A percentile compares a stretch with the other conserved stretches of the same genome.
Conservation (phyloP, 2,329 filamentous ascomycete species). For the Anthostomella pinea region DNA sequence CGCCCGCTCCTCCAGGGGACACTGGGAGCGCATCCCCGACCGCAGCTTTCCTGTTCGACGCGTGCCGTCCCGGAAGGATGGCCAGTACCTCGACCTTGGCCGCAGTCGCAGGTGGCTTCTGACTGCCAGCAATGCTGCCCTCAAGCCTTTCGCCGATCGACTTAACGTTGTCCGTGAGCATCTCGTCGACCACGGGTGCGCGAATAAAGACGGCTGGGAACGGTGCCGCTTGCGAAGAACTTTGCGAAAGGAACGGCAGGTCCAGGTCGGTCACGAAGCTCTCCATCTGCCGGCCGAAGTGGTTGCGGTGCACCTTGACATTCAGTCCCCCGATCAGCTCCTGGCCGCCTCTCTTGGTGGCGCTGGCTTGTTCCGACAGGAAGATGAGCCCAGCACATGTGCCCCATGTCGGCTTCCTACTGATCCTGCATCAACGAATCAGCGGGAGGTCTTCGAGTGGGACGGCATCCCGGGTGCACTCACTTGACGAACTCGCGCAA, state of each 20-base stretch:
- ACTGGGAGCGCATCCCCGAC: slow-evolving; percentile 26
- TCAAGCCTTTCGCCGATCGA: slow-evolving; percentile 40
- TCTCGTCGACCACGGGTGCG: slow-evolving; percentile 85
- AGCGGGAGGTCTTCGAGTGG: too few relatives aligned
- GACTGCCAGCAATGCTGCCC: slow-evolving; percentile 23
- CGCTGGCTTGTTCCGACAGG: slow-evolving; percentile 81
- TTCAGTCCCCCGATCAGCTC: slow-evolving; percentile 89
- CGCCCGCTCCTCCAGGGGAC: slow-evolving; percentile 50
- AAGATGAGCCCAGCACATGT: slow-evolving; percentile 94
- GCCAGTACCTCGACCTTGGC: slow-evolving; percentile 49
- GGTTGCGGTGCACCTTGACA: slow-evolving; percentile 88
- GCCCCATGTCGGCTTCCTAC: slow-evolving; percentile 85
- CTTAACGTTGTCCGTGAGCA: slow-evolving; percentile 49
- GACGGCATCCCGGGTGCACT: too few relatives aligned
- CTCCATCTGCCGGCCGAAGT: slow-evolving; percentile 91
- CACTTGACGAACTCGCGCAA: slow-evolving; percentile 89
- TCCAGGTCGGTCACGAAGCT: slow-evolving; percentile 78
- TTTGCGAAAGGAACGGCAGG: slow-evolving; percentile 62
- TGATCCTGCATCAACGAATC: slow-evolving; percentile 56
- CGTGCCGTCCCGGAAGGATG: slow-evolving; percentile 43
- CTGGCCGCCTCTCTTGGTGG: slow-evolving; percentile 86
- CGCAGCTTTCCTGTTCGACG: slow-evolving; percentile 36
- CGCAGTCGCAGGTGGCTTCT: slow-evolving; percentile 17
- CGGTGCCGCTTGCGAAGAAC: slow-evolving; percentile 35
- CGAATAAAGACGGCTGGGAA: slow-evolving; percentile 91